phyloP scores from a whole-genome alignment of 73 alveolate genomes.

The Paramecium primaurelia region DNA sequence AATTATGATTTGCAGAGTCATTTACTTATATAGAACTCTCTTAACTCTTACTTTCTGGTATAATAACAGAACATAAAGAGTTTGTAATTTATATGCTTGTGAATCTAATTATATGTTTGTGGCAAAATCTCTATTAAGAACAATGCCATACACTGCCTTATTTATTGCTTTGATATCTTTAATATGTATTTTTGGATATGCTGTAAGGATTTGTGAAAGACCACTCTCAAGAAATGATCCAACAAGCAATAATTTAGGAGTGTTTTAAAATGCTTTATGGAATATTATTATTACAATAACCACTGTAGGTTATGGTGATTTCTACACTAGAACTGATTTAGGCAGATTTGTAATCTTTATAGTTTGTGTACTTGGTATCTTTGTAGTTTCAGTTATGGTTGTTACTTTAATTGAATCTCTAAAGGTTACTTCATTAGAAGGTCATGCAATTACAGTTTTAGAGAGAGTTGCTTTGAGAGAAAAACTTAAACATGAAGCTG shows the following conservation, averaged over 20 bases:
- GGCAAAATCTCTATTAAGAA: conserved; percentile 68
- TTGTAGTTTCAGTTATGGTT: conserved; percentile 87
- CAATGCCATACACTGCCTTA: conserved; percentile 64
- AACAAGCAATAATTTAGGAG: not conserved
- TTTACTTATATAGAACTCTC: conserved; percentile 63
- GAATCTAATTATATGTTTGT: conserved; percentile 71
- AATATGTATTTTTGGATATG: conserved; percentile 68
- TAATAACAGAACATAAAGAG: conserved; percentile 75
- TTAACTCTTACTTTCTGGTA: conserved; percentile 65
- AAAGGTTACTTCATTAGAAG: conserved; percentile 33
- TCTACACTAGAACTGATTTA: conserved; percentile 90
- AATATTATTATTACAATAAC: conserved; percentile 88
- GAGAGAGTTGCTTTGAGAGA: conserved; percentile 56
- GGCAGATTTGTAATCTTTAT: conserved; percentile 89
- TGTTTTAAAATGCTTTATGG: conserved; percentile 90
- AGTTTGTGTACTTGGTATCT: conserved; percentile 95
- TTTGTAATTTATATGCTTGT: conserved; percentile 79
- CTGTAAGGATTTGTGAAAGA: conserved; percentile 69
- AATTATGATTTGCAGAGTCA: conserved; percentile 61
- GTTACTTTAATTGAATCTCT: conserved; percentile 78
- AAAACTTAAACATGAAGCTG: conserved; percentile 44
- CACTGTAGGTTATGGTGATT: conserved; percentile 98
- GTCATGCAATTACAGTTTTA: conserved; percentile 52
- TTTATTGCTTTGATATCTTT: conserved; percentile 58
- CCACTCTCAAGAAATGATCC: conserved; percentile 61